Conservation (phyloP, 805 yeast species). For the Zygoascus flipseniorum region DNA sequence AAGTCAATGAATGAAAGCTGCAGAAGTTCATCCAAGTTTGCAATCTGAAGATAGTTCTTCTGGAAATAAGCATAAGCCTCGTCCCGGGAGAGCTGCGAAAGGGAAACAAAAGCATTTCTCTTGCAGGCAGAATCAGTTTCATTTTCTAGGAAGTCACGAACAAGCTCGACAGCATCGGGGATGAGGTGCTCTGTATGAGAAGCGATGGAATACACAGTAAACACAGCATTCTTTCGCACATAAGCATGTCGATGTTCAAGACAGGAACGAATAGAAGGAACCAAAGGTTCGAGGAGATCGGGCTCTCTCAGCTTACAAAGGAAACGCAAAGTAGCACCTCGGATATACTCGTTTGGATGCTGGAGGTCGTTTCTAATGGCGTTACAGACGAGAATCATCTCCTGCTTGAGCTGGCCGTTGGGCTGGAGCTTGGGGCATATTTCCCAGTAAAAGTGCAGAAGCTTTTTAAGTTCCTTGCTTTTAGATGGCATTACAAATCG, state of each 20-base stretch:
- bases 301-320: conserved; percentile 85
- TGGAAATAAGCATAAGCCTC: conserved; percentile 78
- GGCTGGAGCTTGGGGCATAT: conserved; percentile 85
- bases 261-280: conserved; percentile 85
- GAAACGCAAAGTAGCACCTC: conserved; percentile 92
- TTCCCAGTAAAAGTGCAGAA: conserved; percentile 95
- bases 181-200: conserved; percentile 76
- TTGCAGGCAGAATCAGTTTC: conserved; percentile 93
- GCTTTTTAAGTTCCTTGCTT: conserved; percentile 82
- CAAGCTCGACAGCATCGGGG: conserved; percentile 91
- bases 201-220: conserved; percentile 78
- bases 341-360: conserved; percentile 94
- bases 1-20: conserved; percentile 90
- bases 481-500: conserved; percentile 96
- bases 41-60: conserved; percentile 51
- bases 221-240: conserved; percentile 93
- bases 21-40: conserved; percentile 66
- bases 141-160: conserved; percentile 59
- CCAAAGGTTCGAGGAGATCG: conserved; percentile 89
- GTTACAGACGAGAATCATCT: conserved; percentile 96
- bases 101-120: conserved; percentile 87
- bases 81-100: conserved; percentile 75
- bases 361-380: conserved; percentile 96
- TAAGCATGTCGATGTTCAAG: conserved; percentile 95
- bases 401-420: conserved; percentile 90